A percentile compares a stretch with the other conserved stretches of the same genome.
phyloP scores from a whole-genome alignment of 2,329 filamentous ascomycete species.

The Ceratocystis harringtonii region DNA sequence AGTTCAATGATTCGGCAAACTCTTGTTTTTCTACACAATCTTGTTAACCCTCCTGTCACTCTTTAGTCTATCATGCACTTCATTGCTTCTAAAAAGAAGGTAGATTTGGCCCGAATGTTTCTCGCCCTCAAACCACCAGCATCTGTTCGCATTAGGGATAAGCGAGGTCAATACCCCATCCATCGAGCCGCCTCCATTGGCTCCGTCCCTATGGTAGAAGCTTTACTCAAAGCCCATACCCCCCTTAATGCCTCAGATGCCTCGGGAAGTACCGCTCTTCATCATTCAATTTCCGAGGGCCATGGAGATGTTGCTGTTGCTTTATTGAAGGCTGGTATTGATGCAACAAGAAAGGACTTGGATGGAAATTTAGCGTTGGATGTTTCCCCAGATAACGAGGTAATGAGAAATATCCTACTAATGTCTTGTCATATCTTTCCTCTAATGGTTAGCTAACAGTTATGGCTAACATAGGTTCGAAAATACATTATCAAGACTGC shows the following conservation, averaged over 20 bases:
- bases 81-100: conserved; percentile 73
- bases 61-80: conserved; percentile 75
- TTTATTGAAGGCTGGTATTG: conserved; percentile 71
- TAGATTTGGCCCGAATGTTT: conserved; percentile 67
- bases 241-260: conserved; percentile 72
- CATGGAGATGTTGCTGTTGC: conserved; percentile 71
- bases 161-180: conserved; percentile 73
- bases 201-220: conserved; percentile 68
- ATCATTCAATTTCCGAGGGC: conserved; percentile 70
- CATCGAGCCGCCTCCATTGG: conserved; percentile 87
- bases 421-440: not conserved
- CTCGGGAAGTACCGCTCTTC: conserved; percentile 74
- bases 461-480: conserved; percentile 39
- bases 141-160: conserved; percentile 67
- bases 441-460: not conserved
- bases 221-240: conserved; percentile 62
- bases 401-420: conserved; percentile 24
- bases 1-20: not conserved
- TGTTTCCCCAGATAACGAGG: conserved; percentile 72
- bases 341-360: conserved; percentile 58
- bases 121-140: conserved; percentile 54
- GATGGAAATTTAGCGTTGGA: conserved; percentile 62
- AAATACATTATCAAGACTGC: conserved; percentile 64
- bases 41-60: not conserved
- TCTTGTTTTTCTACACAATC: not conserved